phyloP scores from a whole-genome alignment of 1,284 basidiomycete species.

The Gymnopus androsaceus region DNA sequence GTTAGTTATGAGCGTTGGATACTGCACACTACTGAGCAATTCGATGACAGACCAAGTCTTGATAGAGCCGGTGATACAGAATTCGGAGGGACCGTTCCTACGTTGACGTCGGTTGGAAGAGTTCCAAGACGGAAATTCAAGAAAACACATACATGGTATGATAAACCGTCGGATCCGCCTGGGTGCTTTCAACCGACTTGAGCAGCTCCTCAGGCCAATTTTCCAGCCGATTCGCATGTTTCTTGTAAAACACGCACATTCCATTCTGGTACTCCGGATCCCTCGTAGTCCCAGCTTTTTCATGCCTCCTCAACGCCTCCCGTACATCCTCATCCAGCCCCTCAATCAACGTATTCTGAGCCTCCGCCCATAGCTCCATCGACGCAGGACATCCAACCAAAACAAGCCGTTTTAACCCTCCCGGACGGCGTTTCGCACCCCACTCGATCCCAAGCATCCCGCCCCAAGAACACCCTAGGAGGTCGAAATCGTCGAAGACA shows the following conservation, averaged over 20 bases:
- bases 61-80: not conserved
- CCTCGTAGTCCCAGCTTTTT: slow-evolving; percentile 47
- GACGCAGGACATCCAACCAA: slow-evolving; percentile 41
- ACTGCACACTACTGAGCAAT: slow-evolving; percentile 44
- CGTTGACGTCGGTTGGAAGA: not conserved
- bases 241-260: slow-evolving; percentile 42
- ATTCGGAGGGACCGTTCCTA: too few relatives aligned
- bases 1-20: slow-evolving; percentile 54
- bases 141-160: slow-evolving; percentile 33
- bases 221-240: slow-evolving; percentile 46
- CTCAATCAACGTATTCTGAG: slow-evolving; percentile 33
- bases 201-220: slow-evolving; percentile 42
- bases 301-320: slow-evolving; percentile 46
- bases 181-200: slow-evolving; percentile 35
- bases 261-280: slow-evolving; percentile 47
- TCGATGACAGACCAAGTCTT: slow-evolving; percentile 47
- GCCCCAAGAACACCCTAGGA: slow-evolving; percentile 55
- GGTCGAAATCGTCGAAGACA: slow-evolving; percentile 37
- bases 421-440: slow-evolving; percentile 33
- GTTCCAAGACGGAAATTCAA: not conserved
- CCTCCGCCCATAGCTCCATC: slow-evolving; percentile 39
- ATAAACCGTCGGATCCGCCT: slow-evolving; percentile 52
- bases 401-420: slow-evolving; percentile 43
- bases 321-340: slow-evolving; percentile 44
- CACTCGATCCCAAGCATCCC: slow-evolving; percentile 41